Conservation (phyloP, 306 rosid species). For the Casuarina equisetifolia region DNA sequence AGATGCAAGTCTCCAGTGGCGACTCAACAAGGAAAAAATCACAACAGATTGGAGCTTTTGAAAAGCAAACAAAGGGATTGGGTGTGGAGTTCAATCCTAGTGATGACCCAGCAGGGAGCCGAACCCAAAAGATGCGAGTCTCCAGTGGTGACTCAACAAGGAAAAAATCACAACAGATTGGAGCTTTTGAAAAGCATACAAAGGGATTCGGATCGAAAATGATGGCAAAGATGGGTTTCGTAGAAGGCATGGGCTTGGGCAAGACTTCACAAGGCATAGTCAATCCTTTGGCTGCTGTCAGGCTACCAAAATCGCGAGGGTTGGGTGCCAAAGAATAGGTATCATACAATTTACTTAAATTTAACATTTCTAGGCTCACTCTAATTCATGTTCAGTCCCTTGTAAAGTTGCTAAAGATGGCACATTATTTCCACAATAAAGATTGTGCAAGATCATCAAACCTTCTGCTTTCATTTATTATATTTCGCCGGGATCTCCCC, state of each 20-base stretch:
- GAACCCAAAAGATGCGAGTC: neutral
- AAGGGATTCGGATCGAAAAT: constrained; percentile 91
- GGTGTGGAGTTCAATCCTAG: constrained; percentile 38
- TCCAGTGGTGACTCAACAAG: constrained; percentile 26
- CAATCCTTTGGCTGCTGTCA: constrained; percentile 64
- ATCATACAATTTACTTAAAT: neutral
- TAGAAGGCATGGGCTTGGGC: constrained; percentile 83
- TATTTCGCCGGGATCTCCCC: neutral
- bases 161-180: constrained; percentile 38
- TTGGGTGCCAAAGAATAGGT: constrained; percentile 62
- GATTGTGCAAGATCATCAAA: neutral
- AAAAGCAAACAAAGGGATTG: constrained; percentile 84
- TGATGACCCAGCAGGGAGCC: constrained; percentile 23
- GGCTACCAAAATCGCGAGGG: constrained; percentile 76
- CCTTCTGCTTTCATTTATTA: neutral
- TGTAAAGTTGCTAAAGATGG: constrained; percentile 10
- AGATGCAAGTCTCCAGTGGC: neutral
- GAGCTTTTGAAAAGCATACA: constrained; percentile 83
- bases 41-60: constrained; percentile 61
- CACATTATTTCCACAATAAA: neutral
- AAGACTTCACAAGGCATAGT: constrained; percentile 78
- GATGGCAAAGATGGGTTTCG: constrained; percentile 96
- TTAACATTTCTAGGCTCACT: constrained; percentile 10
- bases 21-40: constrained; percentile 32
- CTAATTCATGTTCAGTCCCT: neutral